Base-by-base conservation (phyloP, 495 filamentous ascomycete genomes). In the Lophium mytilinum region DNA sequence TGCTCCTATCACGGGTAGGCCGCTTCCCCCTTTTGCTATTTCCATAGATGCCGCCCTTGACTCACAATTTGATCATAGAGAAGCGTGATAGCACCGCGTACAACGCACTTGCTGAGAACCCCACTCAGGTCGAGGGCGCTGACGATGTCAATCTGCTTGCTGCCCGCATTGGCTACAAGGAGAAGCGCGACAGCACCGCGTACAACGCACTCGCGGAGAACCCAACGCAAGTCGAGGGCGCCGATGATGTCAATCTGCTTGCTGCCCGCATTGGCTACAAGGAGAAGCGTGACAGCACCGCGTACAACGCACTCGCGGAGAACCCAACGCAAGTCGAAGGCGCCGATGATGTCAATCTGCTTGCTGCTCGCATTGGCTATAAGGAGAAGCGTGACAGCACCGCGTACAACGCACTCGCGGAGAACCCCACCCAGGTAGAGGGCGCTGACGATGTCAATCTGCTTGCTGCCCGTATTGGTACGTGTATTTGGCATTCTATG, bases 131-230 rank as follows among this genome's bases (percentile, higher is more conserved):
- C n/a, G n/a, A n/a, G n/a, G n/a, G n/a, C n/a, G n/a, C n/a, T n/a
- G n/a, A n/a, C n/a, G n/a, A n/a, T n/a, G n/a, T 50, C n/a, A 33
- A 50, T 33, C 47, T 50, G 7, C 47, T 50, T 50, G 47, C 47
- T 50, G 19, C 47, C n/a, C n/a, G n/a, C n/a, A n/a, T n/a, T n/a
- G n/a, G n/a, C n/a, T n/a, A n/a, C n/a, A n/a, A 34, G 14, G 33
- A 51, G 8, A 51, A 51, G 30, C 48, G 48, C 33, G 48, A 51
- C n/a, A 37, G 5, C 15, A 18, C 17, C 9, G 48, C 48, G 10
- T 51, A 51, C 24, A 35, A 51, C 1, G 15, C 30, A 1, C 48
- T 51, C 11, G 48, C 48, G 14, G 48, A 51, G 15, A 51, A 51
- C 11, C 48, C 48, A 1, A 51, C 48, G 12, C 48, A 51, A 11